Base-by-base conservation (phyloP, 116 monocot species). In the Posidonia oceanica region DNA sequence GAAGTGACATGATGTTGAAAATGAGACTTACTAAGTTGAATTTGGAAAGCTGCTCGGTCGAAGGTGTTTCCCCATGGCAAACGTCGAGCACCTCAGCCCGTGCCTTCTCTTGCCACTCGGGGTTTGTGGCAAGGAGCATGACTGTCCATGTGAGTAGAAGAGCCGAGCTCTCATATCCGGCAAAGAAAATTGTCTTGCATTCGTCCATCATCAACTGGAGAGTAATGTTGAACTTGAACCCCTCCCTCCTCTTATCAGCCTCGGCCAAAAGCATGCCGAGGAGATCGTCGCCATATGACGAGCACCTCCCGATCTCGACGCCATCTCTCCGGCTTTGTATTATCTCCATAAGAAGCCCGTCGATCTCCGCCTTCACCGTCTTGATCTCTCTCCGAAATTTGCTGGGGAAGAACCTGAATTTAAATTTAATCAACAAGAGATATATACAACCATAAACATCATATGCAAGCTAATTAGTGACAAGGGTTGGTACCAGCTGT, bases 101-200 rank as follows among this genome's bases (percentile, higher is more conserved):
- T 16, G 92, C 97, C 71, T 72, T 86, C 17, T 89, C 78, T 72
- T 97, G 97, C 97, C 97, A 97, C 54, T 61, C 36, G 0, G 84
- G 81, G 36, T 92, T 89, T 0, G 92, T 89, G 15, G 97, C 97
- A 52, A 97, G 88, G 72, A 97, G 86, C 97, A 97, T 97, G 72
- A 92, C 53, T 7, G 97, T 87, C 97, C 97, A 97, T 6, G 92
- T 97, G 54, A 97, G 80, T 40, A 91, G 83, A 39, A 92, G 74
- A 16, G 97, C 87, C 0, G 92, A 80, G 17, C 89, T 97, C 68
- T 97, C 97, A 39, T 92, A 92, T 5, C 92, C 97, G 14, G 97
- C 92, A 71, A 97, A 97, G 84, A 85, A 92, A 78, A 89, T 85
- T 4, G 97, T 97, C 83, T 97, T 97, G 80, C 89, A 92, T 68